Evolutionary conservation across 2,329 filamentous ascomycete genomes (phyloP).

Genomic region (Davidsoniella virescens): DNA sequence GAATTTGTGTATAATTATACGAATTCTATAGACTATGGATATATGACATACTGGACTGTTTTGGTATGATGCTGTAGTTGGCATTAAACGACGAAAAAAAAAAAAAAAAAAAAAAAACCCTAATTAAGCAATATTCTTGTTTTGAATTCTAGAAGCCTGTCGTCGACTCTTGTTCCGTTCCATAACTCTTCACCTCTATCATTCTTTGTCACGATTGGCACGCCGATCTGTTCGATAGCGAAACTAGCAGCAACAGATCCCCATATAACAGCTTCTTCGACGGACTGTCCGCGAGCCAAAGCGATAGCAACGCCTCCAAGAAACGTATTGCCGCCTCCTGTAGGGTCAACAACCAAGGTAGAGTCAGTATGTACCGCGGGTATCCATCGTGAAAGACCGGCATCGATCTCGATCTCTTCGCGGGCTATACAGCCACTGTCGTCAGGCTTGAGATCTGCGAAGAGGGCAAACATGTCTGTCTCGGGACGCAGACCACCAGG

Average conservation of each 20-base stretch:
- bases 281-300: constrained; percentile 39
- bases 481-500: constrained; percentile 40
- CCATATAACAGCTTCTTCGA: constrained; percentile 60
- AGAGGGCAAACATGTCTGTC: constrained; percentile 46
- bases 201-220: constrained; percentile 42
- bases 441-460: constrained; percentile 40
- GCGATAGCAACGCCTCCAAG: constrained; percentile 45
- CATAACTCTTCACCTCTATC: constrained; percentile 37
- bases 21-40: not conserved
- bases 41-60: too few species aligned
- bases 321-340: constrained; percentile 86
- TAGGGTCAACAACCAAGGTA: constrained; percentile 65
- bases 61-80: too few species aligned
- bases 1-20: not conserved
- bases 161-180: constrained; percentile 40
- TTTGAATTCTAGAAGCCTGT: constrained; percentile 34
- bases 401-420: constrained; percentile 45
- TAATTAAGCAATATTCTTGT: constrained; percentile 1
- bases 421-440: constrained; percentile 35
- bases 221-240: constrained; percentile 84
- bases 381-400: constrained; percentile 55
- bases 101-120: too few species aligned
- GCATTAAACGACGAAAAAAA: too few species aligned
- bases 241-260: constrained; percentile 76
- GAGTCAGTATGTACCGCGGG: constrained; percentile 51